A percentile compares a stretch with the other conserved stretches of the same genome.
These are phyloP conservation scores for Hericium coralloides DNA, from an alignment of 768 basidiomycete genomes.

Conservation along the genomic window DNA sequence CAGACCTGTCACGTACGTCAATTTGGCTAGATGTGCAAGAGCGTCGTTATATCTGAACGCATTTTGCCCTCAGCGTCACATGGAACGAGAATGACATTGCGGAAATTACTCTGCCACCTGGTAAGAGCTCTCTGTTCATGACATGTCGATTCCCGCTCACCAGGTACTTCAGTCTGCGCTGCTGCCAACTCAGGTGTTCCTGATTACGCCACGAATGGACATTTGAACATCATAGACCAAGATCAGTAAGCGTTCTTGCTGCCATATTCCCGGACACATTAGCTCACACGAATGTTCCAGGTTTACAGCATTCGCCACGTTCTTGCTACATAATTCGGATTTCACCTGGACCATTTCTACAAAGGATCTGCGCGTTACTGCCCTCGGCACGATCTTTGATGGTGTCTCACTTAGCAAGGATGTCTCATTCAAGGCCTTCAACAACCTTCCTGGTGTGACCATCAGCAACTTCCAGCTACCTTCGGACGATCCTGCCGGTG, in stretches of 20 bases:
- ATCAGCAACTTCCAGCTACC: conserved; percentile 67
- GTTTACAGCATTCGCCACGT: conserved; percentile 60
- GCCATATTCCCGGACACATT: no score
- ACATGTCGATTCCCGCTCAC: neutral
- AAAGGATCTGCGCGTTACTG: conserved; percentile 48
- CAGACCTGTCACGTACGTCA: conserved; percentile 49
- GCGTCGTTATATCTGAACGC: neutral
- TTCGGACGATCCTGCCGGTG: conserved; percentile 56
- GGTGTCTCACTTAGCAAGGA: conserved; percentile 52
- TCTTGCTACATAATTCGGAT: conserved; percentile 50
- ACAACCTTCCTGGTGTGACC: conserved; percentile 58
- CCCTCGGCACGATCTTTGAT: conserved; percentile 63
- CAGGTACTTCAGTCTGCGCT: conserved; percentile 42
- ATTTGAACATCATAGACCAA: conserved; percentile 46
- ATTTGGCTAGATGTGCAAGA: neutral
- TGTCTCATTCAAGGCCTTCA: conserved; percentile 60
- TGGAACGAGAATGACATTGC: conserved; percentile 62
- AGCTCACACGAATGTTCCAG: conserved; percentile 17
- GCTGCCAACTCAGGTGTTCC: conserved; percentile 61
- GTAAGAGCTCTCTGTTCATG: conserved; percentile 23
- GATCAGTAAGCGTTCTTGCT: conserved; percentile 27
- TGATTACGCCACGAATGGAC: conserved; percentile 44
- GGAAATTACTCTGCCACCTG: conserved; percentile 49
- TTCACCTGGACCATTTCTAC: conserved; percentile 71
- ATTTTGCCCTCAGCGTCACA: conserved; percentile 32